Evolutionary conservation across 208 protist genomes (phyloP).

Genomic region (Phytomonas francai): DNA sequence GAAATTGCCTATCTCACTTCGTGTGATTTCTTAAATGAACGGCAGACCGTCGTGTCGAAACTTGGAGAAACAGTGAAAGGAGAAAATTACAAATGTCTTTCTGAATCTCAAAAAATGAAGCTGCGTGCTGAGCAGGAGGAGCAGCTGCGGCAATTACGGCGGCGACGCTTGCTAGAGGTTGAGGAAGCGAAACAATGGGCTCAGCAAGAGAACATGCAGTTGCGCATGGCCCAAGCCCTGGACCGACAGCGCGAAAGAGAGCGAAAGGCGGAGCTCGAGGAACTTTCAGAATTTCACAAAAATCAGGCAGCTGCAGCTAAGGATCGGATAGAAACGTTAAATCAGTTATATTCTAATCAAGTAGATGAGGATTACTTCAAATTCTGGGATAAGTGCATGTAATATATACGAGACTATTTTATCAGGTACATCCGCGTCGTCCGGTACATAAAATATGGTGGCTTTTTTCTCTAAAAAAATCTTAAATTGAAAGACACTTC

Average conservation of each 20-base stretch:
- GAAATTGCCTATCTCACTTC: constrained; percentile 88
- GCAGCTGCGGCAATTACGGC: constrained; percentile 73
- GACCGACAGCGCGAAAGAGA: constrained; percentile 82
- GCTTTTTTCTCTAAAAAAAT: background rate
- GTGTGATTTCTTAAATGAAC: constrained; percentile 88
- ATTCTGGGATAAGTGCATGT: constrained; percentile 81
- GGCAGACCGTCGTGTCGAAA: constrained; percentile 58
- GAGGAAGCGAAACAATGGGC: constrained; percentile 85
- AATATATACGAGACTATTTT: constrained; percentile 7
- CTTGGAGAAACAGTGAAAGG: constrained; percentile 66
- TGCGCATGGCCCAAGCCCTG: constrained; percentile 81
- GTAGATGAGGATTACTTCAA: constrained; percentile 91
- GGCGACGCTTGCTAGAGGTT: constrained; percentile 75
- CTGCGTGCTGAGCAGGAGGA: constrained; percentile 60
- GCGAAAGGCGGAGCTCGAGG: constrained; percentile 53
- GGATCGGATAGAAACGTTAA: constrained; percentile 43
- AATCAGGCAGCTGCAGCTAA: constrained; percentile 45
- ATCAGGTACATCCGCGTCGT: background rate
- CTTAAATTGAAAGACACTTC: background rate
- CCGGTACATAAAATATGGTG: background rate
- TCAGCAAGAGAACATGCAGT: constrained; percentile 83
- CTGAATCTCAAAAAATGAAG: constrained; percentile 34
- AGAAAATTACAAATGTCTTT: constrained; percentile 80
- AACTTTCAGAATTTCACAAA: constrained; percentile 52
- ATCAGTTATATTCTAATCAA: constrained; percentile 78